Evolutionary conservation across 768 basidiomycete genomes (phyloP), one percentile per base, ranked within the genome.

Genomic region (Termitomyces sp.): DNA sequence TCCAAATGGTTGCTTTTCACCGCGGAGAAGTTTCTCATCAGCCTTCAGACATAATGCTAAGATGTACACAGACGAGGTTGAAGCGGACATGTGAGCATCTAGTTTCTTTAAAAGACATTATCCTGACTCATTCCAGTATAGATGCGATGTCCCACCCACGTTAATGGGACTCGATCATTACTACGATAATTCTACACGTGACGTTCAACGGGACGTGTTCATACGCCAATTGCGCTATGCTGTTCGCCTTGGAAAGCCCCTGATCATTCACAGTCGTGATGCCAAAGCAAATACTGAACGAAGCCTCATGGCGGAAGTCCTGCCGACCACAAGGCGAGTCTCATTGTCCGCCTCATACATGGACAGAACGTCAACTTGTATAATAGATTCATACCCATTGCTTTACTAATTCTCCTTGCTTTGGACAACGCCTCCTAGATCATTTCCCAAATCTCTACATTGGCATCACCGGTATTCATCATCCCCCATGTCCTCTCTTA

Each of bases 251-350:
- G n/a, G 79, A 3, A 95, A 94, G 65, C 84, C 92, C 0, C 73
- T 95, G 32, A 92, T 90, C 1, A 91, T 93, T 48, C 93, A 95
- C 65, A 93, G 91, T 0, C 81, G 92, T 4, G 89, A 93, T 64
- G 91, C 91, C 0, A 89, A 93, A 54, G 86, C 80, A 3, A 93
- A 95, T 65, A 89, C 89, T 0, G 88, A 89, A 64, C 71, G 79
- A 1, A 90, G 94, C 51, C 62, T 95, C 57, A 92, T 88, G 64
- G 80, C 78, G n/a, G 78, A 87, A n/a, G n/a, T n/a, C n/a, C n/a
- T n/a, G n/a, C n/a, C n/a, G n/a, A n/a, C n/a, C n/a, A n/a, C 10
- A 40, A 40, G n/a, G 39, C n/a, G 4, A 12, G 39, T 14, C 4
- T 40, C 39, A 14, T 40, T 12, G 10, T 4, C 39, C n/a, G n/a